Conservation (phyloP, 306 rosid genomes). For the Alnus rubra region DNA sequence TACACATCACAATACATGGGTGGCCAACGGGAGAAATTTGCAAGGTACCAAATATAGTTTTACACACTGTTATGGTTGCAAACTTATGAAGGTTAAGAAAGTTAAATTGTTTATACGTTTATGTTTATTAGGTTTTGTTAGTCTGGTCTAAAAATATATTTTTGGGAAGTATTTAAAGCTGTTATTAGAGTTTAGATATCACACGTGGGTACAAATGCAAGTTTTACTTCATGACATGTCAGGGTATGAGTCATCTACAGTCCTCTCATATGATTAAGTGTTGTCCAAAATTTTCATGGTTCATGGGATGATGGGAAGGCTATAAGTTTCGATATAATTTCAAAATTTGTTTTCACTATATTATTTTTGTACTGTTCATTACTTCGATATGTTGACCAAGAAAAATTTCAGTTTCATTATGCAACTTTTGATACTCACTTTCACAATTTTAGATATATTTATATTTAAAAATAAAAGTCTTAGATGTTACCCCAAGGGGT, state of each 20-base stretch:
- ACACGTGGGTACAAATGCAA: neutral
- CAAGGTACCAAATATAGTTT: conserved; percentile 52
- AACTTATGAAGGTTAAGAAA: conserved; percentile 30
- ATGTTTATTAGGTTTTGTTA: conserved; percentile 1
- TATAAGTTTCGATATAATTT: neutral
- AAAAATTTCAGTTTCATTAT: conserved; percentile 1
- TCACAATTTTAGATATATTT: neutral
- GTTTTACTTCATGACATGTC: neutral
- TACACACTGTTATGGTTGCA: conserved; percentile 24
- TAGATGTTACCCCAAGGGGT: neutral
- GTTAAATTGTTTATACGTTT: conserved; percentile 25
- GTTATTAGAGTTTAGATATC: neutral
- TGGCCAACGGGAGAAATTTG: conserved; percentile 78
- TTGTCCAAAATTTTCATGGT: neutral
- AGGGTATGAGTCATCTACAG: neutral
- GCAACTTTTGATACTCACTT: neutral
- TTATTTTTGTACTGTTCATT: neutral
- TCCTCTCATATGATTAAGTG: neutral
- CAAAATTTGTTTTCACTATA: neutral
- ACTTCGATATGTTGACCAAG: neutral
- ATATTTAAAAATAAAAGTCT: neutral
- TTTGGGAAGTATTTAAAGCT: neutral
- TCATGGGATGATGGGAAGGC: neutral
- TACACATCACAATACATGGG: conserved; percentile 67
- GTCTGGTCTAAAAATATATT: neutral